Evolutionary conservation across 1,284 basidiomycete species (phyloP).

Genomic region (Cutaneotrichosporon daszewskae): DNA sequence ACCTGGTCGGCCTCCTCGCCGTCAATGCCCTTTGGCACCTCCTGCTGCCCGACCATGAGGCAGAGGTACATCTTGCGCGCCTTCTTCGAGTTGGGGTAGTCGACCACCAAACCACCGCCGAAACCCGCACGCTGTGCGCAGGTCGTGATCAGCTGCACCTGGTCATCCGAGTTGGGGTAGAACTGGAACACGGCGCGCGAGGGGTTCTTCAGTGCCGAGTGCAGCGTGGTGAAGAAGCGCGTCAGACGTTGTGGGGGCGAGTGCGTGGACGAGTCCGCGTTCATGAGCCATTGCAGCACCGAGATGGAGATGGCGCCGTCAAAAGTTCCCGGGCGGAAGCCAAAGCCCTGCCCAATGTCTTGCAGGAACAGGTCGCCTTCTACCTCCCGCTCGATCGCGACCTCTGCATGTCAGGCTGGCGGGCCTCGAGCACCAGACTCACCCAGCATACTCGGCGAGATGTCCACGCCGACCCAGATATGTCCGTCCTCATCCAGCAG

Average conservation of each 20-base stretch:
- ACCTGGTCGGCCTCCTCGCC: slow-evolving; percentile 57
- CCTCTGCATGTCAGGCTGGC: slow-evolving; percentile 56
- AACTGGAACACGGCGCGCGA: slow-evolving; percentile 93
- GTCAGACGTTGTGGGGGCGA: slow-evolving; percentile 87
- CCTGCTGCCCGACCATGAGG: slow-evolving; percentile 66
- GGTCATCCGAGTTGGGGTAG: slow-evolving; percentile 91
- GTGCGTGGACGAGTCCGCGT: slow-evolving; percentile 88
- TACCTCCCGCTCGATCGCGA: slow-evolving; percentile 85
- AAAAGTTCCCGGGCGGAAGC: slow-evolving; percentile 92
- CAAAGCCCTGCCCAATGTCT: slow-evolving; percentile 88
- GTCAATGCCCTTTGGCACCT: slow-evolving; percentile 67
- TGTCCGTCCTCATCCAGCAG: slow-evolving; percentile 88
- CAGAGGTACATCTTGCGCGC: slow-evolving; percentile 88
- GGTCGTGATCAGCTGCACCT: slow-evolving; percentile 89
- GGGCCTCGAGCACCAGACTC: slow-evolving; percentile 29
- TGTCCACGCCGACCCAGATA: slow-evolving; percentile 90
- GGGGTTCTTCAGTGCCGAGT: slow-evolving; percentile 84
- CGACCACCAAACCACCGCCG: slow-evolving; percentile 92
- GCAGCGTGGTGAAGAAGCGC: slow-evolving; percentile 94
- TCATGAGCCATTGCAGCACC: slow-evolving; percentile 96
- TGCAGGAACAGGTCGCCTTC: slow-evolving; percentile 89
- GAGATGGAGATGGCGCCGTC: slow-evolving; percentile 98
- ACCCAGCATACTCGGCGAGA: slow-evolving; percentile 96
- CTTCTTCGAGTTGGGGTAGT: slow-evolving; percentile 94
- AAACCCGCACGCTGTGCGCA: slow-evolving; percentile 93